Conservation (phyloP, 495 filamentous ascomycete genomes). For the Rhypophila decipiens region DNA sequence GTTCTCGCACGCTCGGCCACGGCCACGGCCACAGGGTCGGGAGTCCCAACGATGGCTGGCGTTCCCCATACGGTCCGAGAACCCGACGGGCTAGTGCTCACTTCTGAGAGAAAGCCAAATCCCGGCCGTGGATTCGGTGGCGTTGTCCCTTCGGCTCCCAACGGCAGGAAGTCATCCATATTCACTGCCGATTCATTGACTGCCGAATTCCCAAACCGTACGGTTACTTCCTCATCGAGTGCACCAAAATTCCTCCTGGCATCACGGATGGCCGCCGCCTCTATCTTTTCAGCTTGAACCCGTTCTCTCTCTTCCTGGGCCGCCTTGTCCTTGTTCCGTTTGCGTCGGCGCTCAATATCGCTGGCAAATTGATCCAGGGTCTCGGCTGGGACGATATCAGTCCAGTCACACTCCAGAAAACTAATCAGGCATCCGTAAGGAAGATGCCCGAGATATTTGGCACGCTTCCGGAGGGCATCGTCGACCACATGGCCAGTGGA, state of each 20-base stretch:
- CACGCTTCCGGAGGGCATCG: slow-evolving; percentile 75
- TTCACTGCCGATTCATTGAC: slow-evolving; percentile 27
- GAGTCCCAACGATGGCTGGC: slow-evolving; percentile 48
- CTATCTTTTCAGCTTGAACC: slow-evolving; percentile 75
- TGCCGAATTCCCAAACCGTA: slow-evolving; percentile 19
- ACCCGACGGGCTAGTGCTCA: slow-evolving; percentile 71
- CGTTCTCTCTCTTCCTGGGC: slow-evolving; percentile 85
- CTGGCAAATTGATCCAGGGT: slow-evolving; percentile 64
- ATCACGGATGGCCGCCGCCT: slow-evolving; percentile 47
- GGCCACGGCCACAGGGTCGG: slow-evolving; percentile 34
- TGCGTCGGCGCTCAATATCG: slow-evolving; percentile 74
- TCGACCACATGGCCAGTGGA: slow-evolving; percentile 88
- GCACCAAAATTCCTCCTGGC: slow-evolving; percentile 33
- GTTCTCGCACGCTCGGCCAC: slow-evolving; percentile 31
- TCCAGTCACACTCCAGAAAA: slow-evolving; percentile 97
- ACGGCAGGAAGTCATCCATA: slow-evolving; percentile 60
- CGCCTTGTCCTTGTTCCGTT: slow-evolving; percentile 80
- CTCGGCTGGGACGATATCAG: slow-evolving; percentile 73
- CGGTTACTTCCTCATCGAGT: slow-evolving; percentile 29
- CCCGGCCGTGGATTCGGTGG: slow-evolving; percentile 32
- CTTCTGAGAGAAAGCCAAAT: slow-evolving; percentile 40
- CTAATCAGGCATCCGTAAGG: slow-evolving; percentile 89
- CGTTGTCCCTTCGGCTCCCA: slow-evolving; percentile 41
- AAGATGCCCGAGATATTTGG: slow-evolving; percentile 87
- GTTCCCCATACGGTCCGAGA: slow-evolving; percentile 87